Conservation (phyloP, 2,329 filamentous ascomycete species). For the Scytalidium lignicola region DNA sequence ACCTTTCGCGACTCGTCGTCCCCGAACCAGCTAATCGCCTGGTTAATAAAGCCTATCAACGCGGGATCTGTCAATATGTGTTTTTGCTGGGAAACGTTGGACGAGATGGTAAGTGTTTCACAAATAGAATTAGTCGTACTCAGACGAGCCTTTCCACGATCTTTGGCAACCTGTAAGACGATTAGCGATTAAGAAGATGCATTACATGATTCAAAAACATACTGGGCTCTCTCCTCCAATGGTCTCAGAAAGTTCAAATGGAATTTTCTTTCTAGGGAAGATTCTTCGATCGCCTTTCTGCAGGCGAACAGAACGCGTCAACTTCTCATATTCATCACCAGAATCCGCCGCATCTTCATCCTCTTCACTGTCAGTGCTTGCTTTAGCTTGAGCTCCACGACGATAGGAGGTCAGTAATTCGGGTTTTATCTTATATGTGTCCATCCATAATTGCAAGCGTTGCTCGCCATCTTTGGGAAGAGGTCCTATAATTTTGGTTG, state of each 20-base stretch:
- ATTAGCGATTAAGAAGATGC: background rate
- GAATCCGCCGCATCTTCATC: background rate
- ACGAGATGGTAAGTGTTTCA: background rate
- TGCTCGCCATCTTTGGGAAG: background rate
- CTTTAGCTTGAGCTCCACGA: background rate
- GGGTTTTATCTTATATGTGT: background rate
- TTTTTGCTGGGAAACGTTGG: background rate
- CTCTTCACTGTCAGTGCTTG: background rate
- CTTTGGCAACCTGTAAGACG: background rate
- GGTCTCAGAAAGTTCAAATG: background rate
- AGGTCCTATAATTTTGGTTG: background rate
- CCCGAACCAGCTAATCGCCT: background rate
- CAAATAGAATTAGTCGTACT: background rate
- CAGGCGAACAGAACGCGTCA: background rate
- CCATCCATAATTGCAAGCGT: background rate
- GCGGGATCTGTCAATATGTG: background rate
- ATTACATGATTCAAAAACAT: background rate
- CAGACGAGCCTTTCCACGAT: background rate
- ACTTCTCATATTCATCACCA: background rate
- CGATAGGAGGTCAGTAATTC: background rate
- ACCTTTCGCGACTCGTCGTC: background rate
- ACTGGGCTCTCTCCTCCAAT: background rate
- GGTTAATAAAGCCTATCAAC: background rate
- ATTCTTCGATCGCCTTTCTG: background rate
- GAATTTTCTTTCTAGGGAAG: background rate